A percentile compares a stretch with the other conserved stretches of the same genome.
Conservation (phyloP, 129 eudicot species). For the Cynara cardunculus region DNA sequence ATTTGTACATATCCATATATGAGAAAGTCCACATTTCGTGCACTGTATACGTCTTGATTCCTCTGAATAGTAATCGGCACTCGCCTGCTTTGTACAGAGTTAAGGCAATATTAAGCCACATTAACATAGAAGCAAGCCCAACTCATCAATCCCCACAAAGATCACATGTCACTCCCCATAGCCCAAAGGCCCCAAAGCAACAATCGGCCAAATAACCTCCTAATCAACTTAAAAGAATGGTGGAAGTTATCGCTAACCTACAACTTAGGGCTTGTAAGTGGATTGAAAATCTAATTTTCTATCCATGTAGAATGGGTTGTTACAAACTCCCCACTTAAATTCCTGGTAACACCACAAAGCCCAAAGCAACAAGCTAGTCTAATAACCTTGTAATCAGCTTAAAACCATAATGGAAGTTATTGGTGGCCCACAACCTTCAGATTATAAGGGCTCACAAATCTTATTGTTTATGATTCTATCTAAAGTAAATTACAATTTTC, state of each 20-base stretch:
- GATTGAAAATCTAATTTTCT: background rate
- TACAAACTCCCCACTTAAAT: background rate
- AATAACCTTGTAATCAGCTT: background rate
- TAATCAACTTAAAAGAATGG: background rate
- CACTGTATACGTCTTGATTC: conserved; percentile 97
- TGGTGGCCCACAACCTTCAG: background rate
- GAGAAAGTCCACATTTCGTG: conserved; percentile 94
- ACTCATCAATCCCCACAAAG: background rate
- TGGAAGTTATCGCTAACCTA: background rate
- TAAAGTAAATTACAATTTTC: too few species aligned
- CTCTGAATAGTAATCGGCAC: conserved; percentile 57
- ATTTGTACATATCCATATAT: conserved; percentile 94
- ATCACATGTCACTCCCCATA: background rate
- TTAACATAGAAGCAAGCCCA: background rate
- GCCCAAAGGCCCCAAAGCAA: background rate
- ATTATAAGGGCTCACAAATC: background rate
- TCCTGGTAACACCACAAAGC: background rate
- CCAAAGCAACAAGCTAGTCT: background rate
- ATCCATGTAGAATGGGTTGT: background rate
- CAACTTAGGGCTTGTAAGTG: background rate
- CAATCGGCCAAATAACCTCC: background rate
- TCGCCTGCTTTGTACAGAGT: conserved; percentile 32
- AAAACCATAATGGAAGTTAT: background rate
- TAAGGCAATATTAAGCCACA: background rate
- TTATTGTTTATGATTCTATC: too few species aligned